Conservation (phyloP, 257 asterid genomes). For the Solanum medicagineum region DNA sequence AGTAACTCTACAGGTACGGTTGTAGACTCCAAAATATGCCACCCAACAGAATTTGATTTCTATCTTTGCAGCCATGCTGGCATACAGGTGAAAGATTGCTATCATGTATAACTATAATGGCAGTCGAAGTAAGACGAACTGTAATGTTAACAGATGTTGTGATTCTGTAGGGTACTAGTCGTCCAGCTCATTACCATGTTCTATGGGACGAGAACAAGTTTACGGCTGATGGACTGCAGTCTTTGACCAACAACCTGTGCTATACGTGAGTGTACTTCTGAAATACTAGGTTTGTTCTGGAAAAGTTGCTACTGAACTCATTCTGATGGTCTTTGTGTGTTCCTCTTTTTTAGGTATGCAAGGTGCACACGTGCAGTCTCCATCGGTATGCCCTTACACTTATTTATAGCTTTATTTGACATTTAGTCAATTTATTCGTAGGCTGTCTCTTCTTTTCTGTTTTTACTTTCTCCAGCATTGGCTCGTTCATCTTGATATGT, state of each 20-base stretch:
- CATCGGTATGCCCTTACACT: slow-evolving; percentile 48
- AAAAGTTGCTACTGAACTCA: background rate
- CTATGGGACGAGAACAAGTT: slow-evolving; percentile 93
- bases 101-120: background rate
- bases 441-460: background rate
- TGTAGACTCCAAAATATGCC: slow-evolving; percentile 88
- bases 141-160: background rate
- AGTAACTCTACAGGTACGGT: slow-evolving; percentile 56
- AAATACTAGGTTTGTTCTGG: background rate
- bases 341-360: slow-evolving; percentile 46
- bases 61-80: slow-evolving; percentile 99
- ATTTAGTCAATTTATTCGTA: background rate
- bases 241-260: slow-evolving; percentile 79
- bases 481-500: background rate
- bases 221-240: slow-evolving; percentile 73
- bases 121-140: background rate
- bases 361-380: slow-evolving; percentile 95
- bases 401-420: background rate
- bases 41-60: slow-evolving; percentile 92
- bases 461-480: background rate
- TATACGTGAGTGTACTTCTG: slow-evolving; percentile 52
- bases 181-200: slow-evolving; percentile 95
- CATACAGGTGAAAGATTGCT: slow-evolving; percentile 41
- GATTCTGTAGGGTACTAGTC: slow-evolving; percentile 56
- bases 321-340: background rate